Evolutionary conservation across 345 rosid species (phyloP), one percentile per base, ranked within the genome.

Genomic region (Acer campestre): DNA sequence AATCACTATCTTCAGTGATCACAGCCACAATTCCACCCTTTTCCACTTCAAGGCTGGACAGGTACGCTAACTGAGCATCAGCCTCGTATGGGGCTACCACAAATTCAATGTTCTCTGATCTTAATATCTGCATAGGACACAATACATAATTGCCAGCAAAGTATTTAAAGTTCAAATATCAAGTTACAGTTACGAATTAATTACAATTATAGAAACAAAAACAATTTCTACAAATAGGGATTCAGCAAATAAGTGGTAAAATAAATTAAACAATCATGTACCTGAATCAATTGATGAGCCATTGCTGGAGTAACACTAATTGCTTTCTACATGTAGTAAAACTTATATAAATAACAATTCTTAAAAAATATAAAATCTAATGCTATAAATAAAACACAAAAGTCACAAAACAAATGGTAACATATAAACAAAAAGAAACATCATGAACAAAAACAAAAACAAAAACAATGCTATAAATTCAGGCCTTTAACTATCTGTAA

Each of bases 41-140:
- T 76, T 80, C 94, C 38, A 79, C 82, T 70, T 85, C 89, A 61
- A 91, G 89, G 79, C 90, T 86, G 67, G 93, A 85, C 67, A 93
- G 77, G 75, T 95, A 89, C 23, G 97, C 98, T 80, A 95, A 83
- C 80, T 95, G 97, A 78, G 98, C 98, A 89, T 95, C 98, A 51
- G 98, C 98, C 88, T 95, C 97, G 17, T 95, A 93, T 3, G 98
- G 98, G 74, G 97, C 98, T 81, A 93, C 98, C 78, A 95, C 87
- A 81, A 86, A 95, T 83, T 95, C 95, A 61, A 95, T 77, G 51
- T 92, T 88, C 83, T 91, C 94, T 51, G 85, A 86, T 82, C 83
- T 93, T 82, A 95, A 81, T 56, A 83, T 86, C 98, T 94, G 88
- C 40, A 84, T 78, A 70, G 51, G 82, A 78, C 81, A 80, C 65